Evolutionary conservation across 805 yeast genomes (phyloP), one percentile per base, ranked within the genome.

Genomic region (Metschnikowia colocasiae): DNA sequence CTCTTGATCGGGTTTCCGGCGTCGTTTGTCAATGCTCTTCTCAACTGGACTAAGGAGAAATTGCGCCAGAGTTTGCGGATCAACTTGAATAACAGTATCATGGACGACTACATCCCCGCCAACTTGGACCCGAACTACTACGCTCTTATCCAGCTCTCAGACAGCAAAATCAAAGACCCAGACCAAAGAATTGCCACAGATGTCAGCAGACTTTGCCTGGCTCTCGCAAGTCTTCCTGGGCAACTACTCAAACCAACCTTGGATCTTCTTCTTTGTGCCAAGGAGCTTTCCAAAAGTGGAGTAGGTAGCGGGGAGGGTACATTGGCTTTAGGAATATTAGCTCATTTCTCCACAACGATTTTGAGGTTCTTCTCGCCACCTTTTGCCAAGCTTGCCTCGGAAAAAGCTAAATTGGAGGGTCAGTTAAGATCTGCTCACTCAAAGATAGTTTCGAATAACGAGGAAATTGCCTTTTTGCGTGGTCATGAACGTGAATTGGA

Each of bases 1-100:
- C 79, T 91, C 83, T 57, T 80, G 13, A 72, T 91, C 12, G 96
- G 97, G 9, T 62, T 89, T 8, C 98, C 98, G 0, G 94, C 96
- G 1, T 79, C 96, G 2, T 59, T 87, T 26, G 83, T 87, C 8
- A 88, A 90, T 58, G 80, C 95, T 0, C 63, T 86, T 45, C 74
- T 90, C 45, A 71, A 74, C 13, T 84, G 80, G 68, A 75, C 83
- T 2, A 82, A 82, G 37, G 76, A 74, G 49, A 71, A 79, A 43
- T 70, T 85, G 48, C 71, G 87, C 1, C 74, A 79, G 48, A 61
- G 76, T 29, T 77, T 88, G 54, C 77, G 95, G 54, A 65, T 73
- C 33, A 80, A 82, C 58, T 70, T 91, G 43, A 87, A 94, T 12
- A 69, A 75, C 16, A 74, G 76, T 53, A 70, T 91, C 39, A 72